phyloP scores from a whole-genome alignment of 2,329 filamentous ascomycete species.

The Penicillium sumatraense region DNA sequence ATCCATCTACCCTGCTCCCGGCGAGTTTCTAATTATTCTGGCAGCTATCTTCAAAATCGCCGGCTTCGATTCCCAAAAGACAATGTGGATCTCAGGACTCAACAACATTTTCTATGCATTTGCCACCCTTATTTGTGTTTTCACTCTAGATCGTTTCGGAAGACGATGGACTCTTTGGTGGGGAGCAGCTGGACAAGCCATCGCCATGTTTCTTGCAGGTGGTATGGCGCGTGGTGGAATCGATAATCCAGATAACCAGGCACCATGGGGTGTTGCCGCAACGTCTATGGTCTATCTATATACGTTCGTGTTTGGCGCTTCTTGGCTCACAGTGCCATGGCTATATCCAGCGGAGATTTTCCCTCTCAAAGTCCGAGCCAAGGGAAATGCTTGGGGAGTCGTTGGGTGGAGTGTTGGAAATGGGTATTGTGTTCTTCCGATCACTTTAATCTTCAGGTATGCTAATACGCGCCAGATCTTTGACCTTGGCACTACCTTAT shows the following conservation, averaged over 20 bases:
- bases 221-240: constrained; percentile 35
- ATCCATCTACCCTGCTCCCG: too few species aligned
- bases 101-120: constrained; percentile 39
- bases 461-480: background rate
- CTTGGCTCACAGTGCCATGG: constrained; percentile 36
- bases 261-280: background rate
- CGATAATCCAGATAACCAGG: background rate
- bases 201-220: constrained; percentile 70
- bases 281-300: background rate
- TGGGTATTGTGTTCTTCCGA: constrained; percentile 3
- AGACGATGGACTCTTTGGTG: constrained; percentile 72
- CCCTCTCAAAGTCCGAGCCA: constrained; percentile 30
- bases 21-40: background rate
- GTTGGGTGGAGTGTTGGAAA: constrained; percentile 29
- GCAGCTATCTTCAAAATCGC: background rate
- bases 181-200: constrained; percentile 67
- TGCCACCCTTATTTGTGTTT: constrained; percentile 70
- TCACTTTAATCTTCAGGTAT: background rate
- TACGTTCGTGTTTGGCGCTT: constrained; percentile 29
- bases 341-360: constrained; percentile 39
- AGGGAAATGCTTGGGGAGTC: constrained; percentile 35
- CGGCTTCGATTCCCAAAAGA: constrained; percentile 58
- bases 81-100: constrained; percentile 62
- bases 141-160: constrained; percentile 71
- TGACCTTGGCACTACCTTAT: background rate